Conservation (phyloP, 2,329 filamentous ascomycete genomes). For the Alternaria metachromatica region DNA sequence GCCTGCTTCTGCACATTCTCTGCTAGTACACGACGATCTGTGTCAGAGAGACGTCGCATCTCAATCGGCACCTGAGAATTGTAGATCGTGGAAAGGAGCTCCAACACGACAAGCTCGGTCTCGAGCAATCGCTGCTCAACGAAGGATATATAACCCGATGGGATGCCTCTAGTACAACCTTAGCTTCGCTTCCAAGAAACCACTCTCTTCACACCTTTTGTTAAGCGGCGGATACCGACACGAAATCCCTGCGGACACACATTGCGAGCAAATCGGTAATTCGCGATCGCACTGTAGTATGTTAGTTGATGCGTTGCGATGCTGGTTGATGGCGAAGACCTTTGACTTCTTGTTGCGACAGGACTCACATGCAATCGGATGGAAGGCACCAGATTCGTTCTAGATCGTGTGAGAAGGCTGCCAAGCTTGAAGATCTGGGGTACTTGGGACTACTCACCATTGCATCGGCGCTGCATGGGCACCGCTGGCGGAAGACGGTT, state of each 20-base stretch:
- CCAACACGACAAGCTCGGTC: constrained; percentile 27
- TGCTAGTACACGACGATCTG: constrained; percentile 9
- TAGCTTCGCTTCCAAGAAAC: background rate
- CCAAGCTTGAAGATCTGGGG: constrained; percentile 5
- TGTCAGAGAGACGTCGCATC: constrained; percentile 10
- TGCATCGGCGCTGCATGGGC: constrained; percentile 4
- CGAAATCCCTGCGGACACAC: constrained; percentile 5
- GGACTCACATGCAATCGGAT: constrained; percentile 34
- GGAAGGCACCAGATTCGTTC: constrained; percentile 8
- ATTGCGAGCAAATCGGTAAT: constrained; percentile 29
- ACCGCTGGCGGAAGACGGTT: constrained; percentile 9
- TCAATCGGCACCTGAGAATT: constrained; percentile 14
- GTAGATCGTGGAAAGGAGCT: constrained; percentile 24
- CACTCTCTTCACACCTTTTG: constrained; percentile 19
- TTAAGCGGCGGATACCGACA: constrained; percentile 31
- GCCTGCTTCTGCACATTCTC: constrained; percentile 22
- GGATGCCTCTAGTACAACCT: constrained; percentile 24
- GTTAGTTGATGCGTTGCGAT: constrained; percentile 4
- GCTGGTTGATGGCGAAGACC: constrained; percentile 7
- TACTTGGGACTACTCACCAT: constrained; percentile 18
- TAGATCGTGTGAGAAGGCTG: background rate
- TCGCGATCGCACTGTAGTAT: constrained; percentile 25
- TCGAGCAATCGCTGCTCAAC: constrained; percentile 32
- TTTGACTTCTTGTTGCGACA: constrained; percentile 38
- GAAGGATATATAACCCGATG: constrained; percentile 29